Conservation (phyloP, 495 filamentous ascomycete genomes). For the Penicillium antarcticum region DNA sequence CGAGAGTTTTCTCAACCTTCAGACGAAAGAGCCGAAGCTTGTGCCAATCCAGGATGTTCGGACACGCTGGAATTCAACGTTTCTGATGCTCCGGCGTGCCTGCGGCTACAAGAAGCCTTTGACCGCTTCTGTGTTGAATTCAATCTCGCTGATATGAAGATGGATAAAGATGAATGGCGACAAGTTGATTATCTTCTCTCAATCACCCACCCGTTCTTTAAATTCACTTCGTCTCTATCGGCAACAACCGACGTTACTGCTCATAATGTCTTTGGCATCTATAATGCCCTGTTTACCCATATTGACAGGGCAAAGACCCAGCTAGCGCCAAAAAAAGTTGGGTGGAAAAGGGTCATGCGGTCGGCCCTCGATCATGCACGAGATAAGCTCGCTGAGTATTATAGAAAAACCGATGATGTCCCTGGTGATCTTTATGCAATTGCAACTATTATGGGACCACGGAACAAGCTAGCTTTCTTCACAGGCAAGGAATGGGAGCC, state of each 20-base stretch:
- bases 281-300: slow-evolving; percentile 14
- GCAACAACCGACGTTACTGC: slow-evolving; percentile 13
- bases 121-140: slow-evolving; percentile 7
- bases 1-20: neutral
- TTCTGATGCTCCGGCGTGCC: neutral
- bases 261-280: slow-evolving; percentile 13
- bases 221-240: slow-evolving; percentile 7
- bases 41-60: neutral
- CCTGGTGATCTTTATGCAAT: slow-evolving; percentile 15
- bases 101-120: slow-evolving; percentile 1
- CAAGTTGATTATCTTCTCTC: slow-evolving; percentile 21
- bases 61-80: slow-evolving; percentile 1
- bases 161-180: slow-evolving; percentile 13
- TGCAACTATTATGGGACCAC: slow-evolving; percentile 14
- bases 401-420: slow-evolving; percentile 9
- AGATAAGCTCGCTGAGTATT: slow-evolving; percentile 15
- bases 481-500: slow-evolving; percentile 4
- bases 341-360: slow-evolving; percentile 11
- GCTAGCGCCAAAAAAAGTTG: slow-evolving; percentile 1
- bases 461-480: slow-evolving; percentile 21
- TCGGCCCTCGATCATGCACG: neutral
- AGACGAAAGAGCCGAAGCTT: neutral
- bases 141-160: neutral
- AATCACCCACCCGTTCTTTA: slow-evolving; percentile 13
- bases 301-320: neutral